Conservation (phyloP, 192 early-diverging fungal species). For the Chytriomyces hyalinus region DNA sequence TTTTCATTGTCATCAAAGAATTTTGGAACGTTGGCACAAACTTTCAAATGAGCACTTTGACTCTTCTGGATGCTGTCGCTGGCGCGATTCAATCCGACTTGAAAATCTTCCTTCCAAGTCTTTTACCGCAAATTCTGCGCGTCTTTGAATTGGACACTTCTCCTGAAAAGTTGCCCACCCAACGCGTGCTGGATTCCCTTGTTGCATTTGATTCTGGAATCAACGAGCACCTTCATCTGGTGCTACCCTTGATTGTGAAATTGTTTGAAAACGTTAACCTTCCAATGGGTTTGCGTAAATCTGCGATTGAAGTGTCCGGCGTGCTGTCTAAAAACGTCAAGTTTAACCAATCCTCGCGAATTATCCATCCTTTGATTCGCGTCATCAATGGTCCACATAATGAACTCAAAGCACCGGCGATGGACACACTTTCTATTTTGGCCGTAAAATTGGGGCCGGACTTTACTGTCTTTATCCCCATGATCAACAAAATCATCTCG, state of each 20-base stretch:
- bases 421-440: conserved; percentile 77
- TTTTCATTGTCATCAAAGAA: conserved; percentile 73
- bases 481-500: conserved; percentile 64
- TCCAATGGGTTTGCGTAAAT: conserved; percentile 57
- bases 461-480: conserved; percentile 80
- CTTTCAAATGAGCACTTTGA: conserved; percentile 71
- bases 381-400: conserved; percentile 20
- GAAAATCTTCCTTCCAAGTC: conserved; percentile 69
- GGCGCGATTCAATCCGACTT: conserved; percentile 77
- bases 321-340: conserved; percentile 61
- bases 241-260: conserved; percentile 74
- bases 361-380: conserved; percentile 69
- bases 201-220: conserved; percentile 71
- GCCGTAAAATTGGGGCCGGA: conserved; percentile 78
- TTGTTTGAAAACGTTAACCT: conserved; percentile 70
- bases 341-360: conserved; percentile 78
- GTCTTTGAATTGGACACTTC: conserved; percentile 71
- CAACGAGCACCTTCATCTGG: conserved; percentile 82
- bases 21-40: conserved; percentile 62
- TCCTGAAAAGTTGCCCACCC: conserved; percentile 43
- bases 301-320: conserved; percentile 71
- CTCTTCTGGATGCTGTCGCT: conserved; percentile 75
- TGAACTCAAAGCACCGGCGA: conserved; percentile 63
- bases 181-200: conserved; percentile 69
- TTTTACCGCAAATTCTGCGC: conserved; percentile 73